Percentiles rank a stretch among this genome's conserved stretches.
Evolutionary conservation across 768 basidiomycete species (phyloP).

Genomic region (Termitomyces sp.): DNA sequence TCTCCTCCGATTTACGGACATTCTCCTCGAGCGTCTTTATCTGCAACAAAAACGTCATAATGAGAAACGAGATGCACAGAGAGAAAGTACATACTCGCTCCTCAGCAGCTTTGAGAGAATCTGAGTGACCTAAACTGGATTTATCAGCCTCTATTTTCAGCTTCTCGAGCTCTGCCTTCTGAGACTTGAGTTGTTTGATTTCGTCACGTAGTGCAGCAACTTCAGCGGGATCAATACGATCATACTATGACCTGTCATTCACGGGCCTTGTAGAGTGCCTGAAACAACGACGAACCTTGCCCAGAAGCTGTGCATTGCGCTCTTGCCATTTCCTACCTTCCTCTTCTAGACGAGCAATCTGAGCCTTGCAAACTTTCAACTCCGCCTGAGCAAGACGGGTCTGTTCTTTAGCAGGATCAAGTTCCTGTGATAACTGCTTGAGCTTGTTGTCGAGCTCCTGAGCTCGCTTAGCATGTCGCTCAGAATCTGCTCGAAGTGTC

Average conservation of each 20-base stretch:
- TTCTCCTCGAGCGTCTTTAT: conserved; percentile 35
- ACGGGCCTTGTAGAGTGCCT: not conserved
- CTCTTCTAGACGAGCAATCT: conserved; percentile 64
- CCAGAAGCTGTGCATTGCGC: conserved; percentile 72
- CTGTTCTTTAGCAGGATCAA: conserved; percentile 74
- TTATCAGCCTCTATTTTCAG: conserved; percentile 16
- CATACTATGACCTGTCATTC: conserved; percentile 45
- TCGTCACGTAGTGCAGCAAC: conserved; percentile 75
- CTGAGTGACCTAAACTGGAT: conserved; percentile 22
- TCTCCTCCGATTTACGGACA: conserved; percentile 35
- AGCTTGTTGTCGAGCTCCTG: conserved; percentile 63
- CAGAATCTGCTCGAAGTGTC: conserved; percentile 73
- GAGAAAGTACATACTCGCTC: conserved; percentile 21
- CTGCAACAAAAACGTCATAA: conserved; percentile 20
- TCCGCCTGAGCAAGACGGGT: conserved; percentile 64
- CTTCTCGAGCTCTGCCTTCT: conserved; percentile 28
- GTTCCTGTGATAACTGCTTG: conserved; percentile 47
- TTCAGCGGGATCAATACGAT: conserved; percentile 84
- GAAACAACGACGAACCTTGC: conserved; percentile 47
- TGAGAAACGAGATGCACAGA: not conserved
- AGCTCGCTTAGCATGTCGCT: conserved; percentile 62
- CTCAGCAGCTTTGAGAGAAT: conserved; percentile 19
- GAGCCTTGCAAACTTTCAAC: conserved; percentile 60
- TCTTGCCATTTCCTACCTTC: conserved; percentile 83
- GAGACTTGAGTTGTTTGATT: conserved; percentile 44